Conservation (phyloP, 164 flowering plant genomes). For the Pachysandra terminalis region DNA sequence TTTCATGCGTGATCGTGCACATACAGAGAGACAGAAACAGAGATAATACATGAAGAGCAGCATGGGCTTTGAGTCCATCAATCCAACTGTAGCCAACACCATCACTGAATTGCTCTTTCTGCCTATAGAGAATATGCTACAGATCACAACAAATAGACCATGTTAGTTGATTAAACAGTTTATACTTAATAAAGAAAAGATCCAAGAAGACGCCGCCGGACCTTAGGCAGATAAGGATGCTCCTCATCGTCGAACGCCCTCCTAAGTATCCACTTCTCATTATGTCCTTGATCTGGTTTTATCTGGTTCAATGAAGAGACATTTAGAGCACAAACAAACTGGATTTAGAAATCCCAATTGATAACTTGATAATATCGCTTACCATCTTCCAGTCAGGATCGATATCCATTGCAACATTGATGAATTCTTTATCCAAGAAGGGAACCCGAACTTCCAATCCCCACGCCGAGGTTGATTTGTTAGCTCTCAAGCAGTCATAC, state of each 20-base stretch:
- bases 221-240: constrained; percentile 91
- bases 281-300: constrained; percentile 58
- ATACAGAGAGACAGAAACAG: constrained; percentile 12
- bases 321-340: background rate
- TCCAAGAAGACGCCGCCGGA: constrained; percentile 9
- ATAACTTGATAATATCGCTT: constrained; percentile 2
- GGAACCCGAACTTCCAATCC: constrained; percentile 98
- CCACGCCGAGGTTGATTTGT: constrained; percentile 94
- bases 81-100: constrained; percentile 99
- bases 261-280: constrained; percentile 94
- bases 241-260: constrained; percentile 92
- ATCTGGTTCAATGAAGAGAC: constrained; percentile 37
- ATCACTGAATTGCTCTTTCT: constrained; percentile 96
- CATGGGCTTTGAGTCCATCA: constrained; percentile 90
- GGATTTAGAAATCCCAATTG: background rate
- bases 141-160: constrained; percentile 13
- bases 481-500: constrained; percentile 94
- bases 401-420: constrained; percentile 80
- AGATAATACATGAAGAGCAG: constrained; percentile 58
- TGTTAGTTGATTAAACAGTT: constrained; percentile 8
- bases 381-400: constrained; percentile 97
- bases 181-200: background rate
- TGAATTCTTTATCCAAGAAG: constrained; percentile 86
- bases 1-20: no score
- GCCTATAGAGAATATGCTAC: constrained; percentile 95